Evolutionary conservation across 179 eudicot genomes (phyloP).

Genomic region (Silene coronaria): DNA sequence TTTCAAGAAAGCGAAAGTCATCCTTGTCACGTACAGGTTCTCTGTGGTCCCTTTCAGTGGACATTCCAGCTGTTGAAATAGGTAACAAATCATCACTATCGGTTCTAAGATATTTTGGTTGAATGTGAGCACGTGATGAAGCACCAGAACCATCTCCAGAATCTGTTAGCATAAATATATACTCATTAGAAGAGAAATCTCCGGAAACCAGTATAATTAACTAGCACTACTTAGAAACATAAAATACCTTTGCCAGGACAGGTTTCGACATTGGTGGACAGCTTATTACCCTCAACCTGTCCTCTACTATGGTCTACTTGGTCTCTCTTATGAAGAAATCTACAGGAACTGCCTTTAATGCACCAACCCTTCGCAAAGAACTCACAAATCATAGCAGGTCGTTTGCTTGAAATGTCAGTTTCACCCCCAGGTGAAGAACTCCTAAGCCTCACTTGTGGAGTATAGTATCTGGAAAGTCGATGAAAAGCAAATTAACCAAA

Average conservation of each 20-base stretch:
- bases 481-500: conserved; percentile 27
- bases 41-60: conserved; percentile 25
- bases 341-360: conserved; percentile 83
- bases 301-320: conserved; percentile 26
- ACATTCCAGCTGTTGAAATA: conserved; percentile 19
- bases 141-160: conserved; percentile 28
- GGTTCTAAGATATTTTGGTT: conserved; percentile 25
- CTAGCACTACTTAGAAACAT: conserved; percentile 25
- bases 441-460: conserved; percentile 53
- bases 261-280: conserved; percentile 27
- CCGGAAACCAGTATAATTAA: conserved; percentile 10
- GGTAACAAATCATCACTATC: conserved; percentile 21
- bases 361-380: conserved; percentile 94
- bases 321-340: conserved; percentile 67
- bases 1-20: conserved; percentile 22
- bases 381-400: conserved; percentile 54
- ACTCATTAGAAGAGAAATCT: conserved; percentile 23
- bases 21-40: conserved; percentile 24
- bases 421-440: conserved; percentile 45
- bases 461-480: conserved; percentile 48
- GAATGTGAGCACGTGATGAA: conserved; percentile 28
- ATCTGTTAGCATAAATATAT: conserved; percentile 45
- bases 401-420: conserved; percentile 43
- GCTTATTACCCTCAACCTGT: conserved; percentile 32
- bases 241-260: conserved; percentile 47